Evolutionary conservation across 1,139 yeast species (phyloP).

Genomic region (Nakaseomyces bracarensis): DNA sequence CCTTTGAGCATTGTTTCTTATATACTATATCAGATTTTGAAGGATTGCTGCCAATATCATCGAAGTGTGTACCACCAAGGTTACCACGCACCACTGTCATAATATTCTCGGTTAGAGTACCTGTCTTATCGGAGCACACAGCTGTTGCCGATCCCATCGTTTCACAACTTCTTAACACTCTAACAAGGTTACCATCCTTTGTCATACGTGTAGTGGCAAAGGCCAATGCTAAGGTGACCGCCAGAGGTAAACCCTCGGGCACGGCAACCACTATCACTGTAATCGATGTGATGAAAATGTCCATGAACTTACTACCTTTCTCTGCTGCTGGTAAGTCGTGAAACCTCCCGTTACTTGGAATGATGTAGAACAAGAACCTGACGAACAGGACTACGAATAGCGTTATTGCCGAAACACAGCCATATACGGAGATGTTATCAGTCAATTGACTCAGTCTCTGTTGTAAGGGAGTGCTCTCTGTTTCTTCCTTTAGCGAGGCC

Average conservation of each 20-base stretch:
- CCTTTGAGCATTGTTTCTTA: constrained; percentile 22
- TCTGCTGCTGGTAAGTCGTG: constrained; percentile 48
- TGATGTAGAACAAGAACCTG: constrained; percentile 60
- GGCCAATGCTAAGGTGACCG: constrained; percentile 91
- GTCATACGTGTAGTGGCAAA: constrained; percentile 98
- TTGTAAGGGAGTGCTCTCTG: constrained; percentile 85
- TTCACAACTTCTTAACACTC: constrained; percentile 89
- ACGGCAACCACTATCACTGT: constrained; percentile 95
- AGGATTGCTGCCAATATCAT: constrained; percentile 22
- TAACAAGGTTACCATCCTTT: constrained; percentile 89
- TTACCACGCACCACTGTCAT: constrained; percentile 83
- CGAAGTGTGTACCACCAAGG: constrained; percentile 40
- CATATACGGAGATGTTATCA: constrained; percentile 88
- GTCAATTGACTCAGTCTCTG: constrained; percentile 74
- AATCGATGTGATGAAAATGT: constrained; percentile 81
- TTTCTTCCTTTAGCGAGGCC: constrained; percentile 64
- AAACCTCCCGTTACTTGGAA: constrained; percentile 43
- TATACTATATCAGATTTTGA: constrained; percentile 32
- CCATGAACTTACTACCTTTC: constrained; percentile 77
- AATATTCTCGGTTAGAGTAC: constrained; percentile 85
- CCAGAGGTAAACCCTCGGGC: constrained; percentile 95
- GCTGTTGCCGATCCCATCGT: constrained; percentile 99
- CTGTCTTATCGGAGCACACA: constrained; percentile 93
- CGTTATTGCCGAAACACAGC: constrained; percentile 73
- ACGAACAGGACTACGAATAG: constrained; percentile 72